Conservation (phyloP, 2,329 filamentous ascomycete genomes). For the Penicillium rolfsii region DNA sequence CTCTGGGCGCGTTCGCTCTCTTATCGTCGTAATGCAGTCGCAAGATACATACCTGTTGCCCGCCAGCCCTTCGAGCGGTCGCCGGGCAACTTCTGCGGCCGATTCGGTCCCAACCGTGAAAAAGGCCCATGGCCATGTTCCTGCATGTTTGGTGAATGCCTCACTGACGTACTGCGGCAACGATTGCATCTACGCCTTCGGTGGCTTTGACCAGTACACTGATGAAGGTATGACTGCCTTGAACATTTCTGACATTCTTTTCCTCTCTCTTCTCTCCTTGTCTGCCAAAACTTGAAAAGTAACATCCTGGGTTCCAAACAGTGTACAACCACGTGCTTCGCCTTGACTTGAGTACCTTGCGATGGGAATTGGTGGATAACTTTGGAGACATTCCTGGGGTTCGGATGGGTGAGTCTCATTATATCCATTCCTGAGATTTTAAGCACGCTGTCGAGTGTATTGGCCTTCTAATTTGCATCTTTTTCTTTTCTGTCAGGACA, state of each 20-base stretch:
- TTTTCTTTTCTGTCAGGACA: constrained; percentile 63
- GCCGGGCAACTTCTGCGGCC: constrained; percentile 59
- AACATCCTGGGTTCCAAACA: constrained; percentile 30
- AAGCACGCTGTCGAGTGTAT: constrained; percentile 28
- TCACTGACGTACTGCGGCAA: constrained; percentile 99
- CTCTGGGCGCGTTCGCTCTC: constrained; percentile 34
- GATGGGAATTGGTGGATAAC: constrained; percentile 96
- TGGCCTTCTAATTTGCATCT: constrained; percentile 2
- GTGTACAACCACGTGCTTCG: constrained; percentile 96
- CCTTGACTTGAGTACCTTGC: constrained; percentile 81
- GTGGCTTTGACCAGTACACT: constrained; percentile 97
- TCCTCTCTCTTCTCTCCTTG: background rate
- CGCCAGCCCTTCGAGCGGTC: constrained; percentile 73
- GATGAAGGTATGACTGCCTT: constrained; percentile 68
- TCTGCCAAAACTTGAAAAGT: background rate
- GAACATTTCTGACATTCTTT: constrained; percentile 5
- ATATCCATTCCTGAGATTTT: background rate
- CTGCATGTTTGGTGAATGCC: constrained; percentile 94
- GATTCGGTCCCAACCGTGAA: constrained; percentile 87
- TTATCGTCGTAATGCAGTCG: constrained; percentile 52
- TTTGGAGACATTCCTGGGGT: constrained; percentile 98
- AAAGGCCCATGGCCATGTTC: constrained; percentile 75
- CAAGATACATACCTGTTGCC: constrained; percentile 88
- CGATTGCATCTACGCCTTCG: constrained; percentile 97
- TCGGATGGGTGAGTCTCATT: constrained; percentile 72